Percentiles rank a stretch among this genome's conserved stretches.
phyloP scores from a whole-genome alignment of 1,139 yeast species.

The Ogataea hybrid region DNA sequence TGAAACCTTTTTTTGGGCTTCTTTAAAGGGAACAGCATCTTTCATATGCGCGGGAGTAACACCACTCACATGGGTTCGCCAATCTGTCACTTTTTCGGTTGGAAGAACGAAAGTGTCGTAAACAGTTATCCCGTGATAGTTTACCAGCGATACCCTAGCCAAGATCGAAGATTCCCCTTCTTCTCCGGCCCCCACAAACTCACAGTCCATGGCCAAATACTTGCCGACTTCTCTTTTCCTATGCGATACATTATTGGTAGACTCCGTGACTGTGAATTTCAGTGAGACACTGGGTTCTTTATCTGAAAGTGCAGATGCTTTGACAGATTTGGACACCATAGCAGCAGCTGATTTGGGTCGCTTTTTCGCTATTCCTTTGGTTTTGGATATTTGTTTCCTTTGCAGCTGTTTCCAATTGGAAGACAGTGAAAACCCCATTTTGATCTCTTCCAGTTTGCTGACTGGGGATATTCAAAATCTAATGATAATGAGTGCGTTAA shows the following conservation, averaged over 20 bases:
- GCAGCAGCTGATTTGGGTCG: neutral
- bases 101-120: too few relatives aligned
- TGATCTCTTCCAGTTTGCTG: neutral
- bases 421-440: slow-evolving; percentile 5
- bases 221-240: slow-evolving; percentile 51
- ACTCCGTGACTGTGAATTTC: too few relatives aligned
- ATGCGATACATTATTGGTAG: slow-evolving; percentile 3
- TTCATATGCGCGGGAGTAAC: slow-evolving; percentile 64
- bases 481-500: too few relatives aligned
- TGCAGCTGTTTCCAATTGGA: slow-evolving; percentile 17
- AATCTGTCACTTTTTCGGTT: too few relatives aligned
- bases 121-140: too few relatives aligned
- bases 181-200: too few relatives aligned
- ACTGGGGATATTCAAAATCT: too few relatives aligned
- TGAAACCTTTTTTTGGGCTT: slow-evolving; percentile 60
- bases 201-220: slow-evolving; percentile 86
- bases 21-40: slow-evolving; percentile 60
- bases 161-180: too few relatives aligned
- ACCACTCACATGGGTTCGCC: too few relatives aligned
- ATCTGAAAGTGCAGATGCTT: too few relatives aligned
- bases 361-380: slow-evolving; percentile 14
- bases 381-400: slow-evolving; percentile 17
- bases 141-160: too few relatives aligned
- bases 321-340: neutral
- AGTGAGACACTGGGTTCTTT: too few relatives aligned